Evolutionary conservation across 2,329 filamentous ascomycete genomes (phyloP).

Genomic region (Colletotrichum liriopes): DNA sequence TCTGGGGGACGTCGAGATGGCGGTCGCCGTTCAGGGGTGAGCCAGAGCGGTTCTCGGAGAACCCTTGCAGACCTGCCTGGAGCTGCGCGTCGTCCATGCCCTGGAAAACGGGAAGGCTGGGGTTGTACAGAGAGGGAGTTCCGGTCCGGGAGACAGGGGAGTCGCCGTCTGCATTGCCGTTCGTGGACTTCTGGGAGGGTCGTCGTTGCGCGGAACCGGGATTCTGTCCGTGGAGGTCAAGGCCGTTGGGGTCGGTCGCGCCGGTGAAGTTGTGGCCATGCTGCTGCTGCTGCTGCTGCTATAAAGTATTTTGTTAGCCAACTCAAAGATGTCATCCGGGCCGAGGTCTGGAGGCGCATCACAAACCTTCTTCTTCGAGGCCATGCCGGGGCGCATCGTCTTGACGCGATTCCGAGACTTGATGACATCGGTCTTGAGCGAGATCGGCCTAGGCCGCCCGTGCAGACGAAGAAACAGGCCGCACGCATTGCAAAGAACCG

Average conservation of each 20-base stretch:
- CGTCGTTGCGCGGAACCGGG: slow-evolving; percentile 68
- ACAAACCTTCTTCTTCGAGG: slow-evolving; percentile 86
- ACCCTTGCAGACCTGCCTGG: slow-evolving; percentile 67
- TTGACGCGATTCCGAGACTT: slow-evolving; percentile 99
- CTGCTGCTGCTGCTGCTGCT: slow-evolving; percentile 50
- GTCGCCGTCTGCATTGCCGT: slow-evolving; percentile 81
- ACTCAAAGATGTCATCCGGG: neutral
- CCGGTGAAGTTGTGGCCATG: slow-evolving; percentile 57
- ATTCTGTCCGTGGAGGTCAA: slow-evolving; percentile 69
- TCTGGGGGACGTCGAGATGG: slow-evolving; percentile 79
- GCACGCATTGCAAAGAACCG: slow-evolving; percentile 98
- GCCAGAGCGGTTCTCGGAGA: slow-evolving; percentile 67
- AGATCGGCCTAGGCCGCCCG: slow-evolving; percentile 82
- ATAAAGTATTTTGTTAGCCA: slow-evolving; percentile 6
- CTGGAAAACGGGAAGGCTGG: slow-evolving; percentile 85
- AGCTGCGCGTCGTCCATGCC: slow-evolving; percentile 81
- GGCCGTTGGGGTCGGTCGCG: slow-evolving; percentile 69
- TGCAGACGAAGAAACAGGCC: slow-evolving; percentile 98
- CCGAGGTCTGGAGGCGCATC: neutral
- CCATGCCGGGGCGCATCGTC: slow-evolving; percentile 82
- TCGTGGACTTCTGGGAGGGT: slow-evolving; percentile 79
- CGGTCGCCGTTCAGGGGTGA: slow-evolving; percentile 72
- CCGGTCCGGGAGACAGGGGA: slow-evolving; percentile 85
- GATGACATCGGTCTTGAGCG: slow-evolving; percentile 98
- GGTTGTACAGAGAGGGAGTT: slow-evolving; percentile 82